Evolutionary conservation across 352 stramenopile genomes (phyloP), one percentile per base, ranked within the genome.

Genomic region (Phytophthora pluvialis): DNA sequence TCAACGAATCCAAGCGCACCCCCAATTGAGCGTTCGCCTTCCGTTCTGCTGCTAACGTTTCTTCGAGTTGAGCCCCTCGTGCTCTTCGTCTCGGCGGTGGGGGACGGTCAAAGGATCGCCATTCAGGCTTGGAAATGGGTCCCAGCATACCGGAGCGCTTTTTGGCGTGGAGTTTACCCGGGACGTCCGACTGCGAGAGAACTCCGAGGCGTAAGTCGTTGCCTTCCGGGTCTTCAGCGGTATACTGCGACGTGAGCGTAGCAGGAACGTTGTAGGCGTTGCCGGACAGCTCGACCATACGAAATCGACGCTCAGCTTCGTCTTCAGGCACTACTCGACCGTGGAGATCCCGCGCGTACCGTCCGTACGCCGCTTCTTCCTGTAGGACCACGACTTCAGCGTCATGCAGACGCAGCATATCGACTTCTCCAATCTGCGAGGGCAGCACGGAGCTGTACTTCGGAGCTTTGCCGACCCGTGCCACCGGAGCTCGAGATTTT

Each of bases 361-460:
- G 72, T 2, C 88, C 88, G 54, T 78, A 84, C 3, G 67, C 49
- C 15, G 63, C 64, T 70, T 97, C 89, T 64, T 97, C 91, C 9
- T 82, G 56, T 1, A 97, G 36, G 3, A 97, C 48, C 0, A 94
- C 36, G 5, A 52, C 39, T 51, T 96, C 89, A 5, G 83, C 88
- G 18, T 87, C 78, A 21, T 76, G 75, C 52, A 97, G 83, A 1
- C 90, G 78, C 18, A 78, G 43, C 83, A 97, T 90, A 45, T 98
- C 90, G 2, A 92, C 58, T 57, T 97, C 85, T 13, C 86, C 89
- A 48, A 97, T 90, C 36, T 91, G 80, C 4, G 79, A 93, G 0
- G 89, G 82, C 15, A 78, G 18, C 1, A 79, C 51, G 0, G 70
- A 67, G 40, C 65, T 75, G 38, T 48, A 67, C 6, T 57, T 64